Conservation (phyloP, 1,284 basidiomycete species). For the Bjerkandera adusta region DNA sequence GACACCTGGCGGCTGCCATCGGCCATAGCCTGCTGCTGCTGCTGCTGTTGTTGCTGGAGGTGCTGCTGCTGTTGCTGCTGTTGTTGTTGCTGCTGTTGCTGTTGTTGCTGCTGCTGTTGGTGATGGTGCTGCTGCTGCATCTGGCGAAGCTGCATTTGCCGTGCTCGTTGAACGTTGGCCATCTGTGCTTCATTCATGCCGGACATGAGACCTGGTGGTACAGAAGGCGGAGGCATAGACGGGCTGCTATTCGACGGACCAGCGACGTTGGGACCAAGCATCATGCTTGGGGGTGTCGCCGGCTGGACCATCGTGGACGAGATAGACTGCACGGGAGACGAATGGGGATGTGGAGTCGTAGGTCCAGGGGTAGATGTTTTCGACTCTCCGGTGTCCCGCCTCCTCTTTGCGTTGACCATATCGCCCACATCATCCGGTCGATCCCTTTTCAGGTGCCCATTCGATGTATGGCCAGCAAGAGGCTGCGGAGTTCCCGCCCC, state of each 20-base stretch:
- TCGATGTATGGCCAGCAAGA: constrained; percentile 20
- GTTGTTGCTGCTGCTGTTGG: constrained; percentile 29
- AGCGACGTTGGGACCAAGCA: constrained; percentile 2
- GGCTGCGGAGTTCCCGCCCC: constrained; percentile 2
- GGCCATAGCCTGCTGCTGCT: constrained; percentile 30
- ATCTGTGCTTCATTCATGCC: constrained; percentile 30
- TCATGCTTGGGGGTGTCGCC: constrained; percentile 11
- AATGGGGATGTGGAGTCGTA: constrained; percentile 21
- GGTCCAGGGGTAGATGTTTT: constrained; percentile 33
- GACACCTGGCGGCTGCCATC: constrained; percentile 41
- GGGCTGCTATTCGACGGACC: constrained; percentile 10
- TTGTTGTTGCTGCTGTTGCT: constrained; percentile 24
- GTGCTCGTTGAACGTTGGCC: constrained; percentile 36
- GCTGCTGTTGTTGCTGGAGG: constrained; percentile 42
- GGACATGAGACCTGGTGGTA: constrained; percentile 22
- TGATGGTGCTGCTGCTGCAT: constrained; percentile 25
- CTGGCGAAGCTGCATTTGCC: constrained; percentile 47
- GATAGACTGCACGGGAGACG: constrained; percentile 9
- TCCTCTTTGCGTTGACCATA: constrained; percentile 43
- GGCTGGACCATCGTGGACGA: constrained; percentile 8
- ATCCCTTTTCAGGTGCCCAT: constrained; percentile 53
- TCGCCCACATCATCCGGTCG: constrained; percentile 47
- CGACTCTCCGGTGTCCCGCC: constrained; percentile 68
- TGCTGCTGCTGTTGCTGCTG: constrained; percentile 39
- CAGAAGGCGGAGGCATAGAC: constrained; percentile 28